Percentiles rank a stretch among this genome's conserved stretches.
phyloP scores from a whole-genome alignment of 768 basidiomycete species.

The Naganishia kalamii region DNA sequence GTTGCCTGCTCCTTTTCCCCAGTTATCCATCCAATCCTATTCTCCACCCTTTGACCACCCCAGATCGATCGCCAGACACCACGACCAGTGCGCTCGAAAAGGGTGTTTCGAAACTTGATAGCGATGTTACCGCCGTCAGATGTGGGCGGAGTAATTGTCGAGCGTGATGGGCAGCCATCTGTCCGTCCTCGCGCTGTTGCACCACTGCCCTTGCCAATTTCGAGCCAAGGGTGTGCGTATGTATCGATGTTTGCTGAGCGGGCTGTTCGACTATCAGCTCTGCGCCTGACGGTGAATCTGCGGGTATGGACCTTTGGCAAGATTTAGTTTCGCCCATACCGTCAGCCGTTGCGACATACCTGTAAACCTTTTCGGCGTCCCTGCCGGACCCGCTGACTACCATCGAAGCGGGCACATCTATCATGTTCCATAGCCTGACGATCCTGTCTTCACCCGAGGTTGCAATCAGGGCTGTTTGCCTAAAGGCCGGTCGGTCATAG shows the following conservation, averaged over 20 bases:
- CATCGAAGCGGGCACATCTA: conserved; percentile 62
- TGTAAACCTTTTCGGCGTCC: conserved; percentile 69
- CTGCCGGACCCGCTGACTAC: conserved; percentile 72
- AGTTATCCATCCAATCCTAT: conserved; percentile 24
- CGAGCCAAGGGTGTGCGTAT: conserved; percentile 41
- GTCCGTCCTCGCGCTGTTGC: conserved; percentile 56
- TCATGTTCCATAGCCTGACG: conserved; percentile 81
- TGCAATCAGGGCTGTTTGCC: conserved; percentile 57
- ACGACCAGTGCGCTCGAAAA: conserved; percentile 86
- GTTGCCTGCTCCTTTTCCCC: too few relatives aligned
- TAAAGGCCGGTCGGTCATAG: conserved; percentile 25
- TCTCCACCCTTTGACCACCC: conserved; percentile 75
- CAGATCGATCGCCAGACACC: conserved; percentile 70
- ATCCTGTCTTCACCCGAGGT: conserved; percentile 86
- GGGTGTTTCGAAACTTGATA: conserved; percentile 82
- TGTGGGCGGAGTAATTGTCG: conserved; percentile 78
- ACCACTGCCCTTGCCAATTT: conserved; percentile 14
- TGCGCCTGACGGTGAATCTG: conserved; percentile 29
- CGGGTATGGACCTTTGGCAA: conserved; percentile 22
- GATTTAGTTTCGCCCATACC: conserved; percentile 12
- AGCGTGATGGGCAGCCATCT: conserved; percentile 74
- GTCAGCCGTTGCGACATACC: conserved; percentile 49
- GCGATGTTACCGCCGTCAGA: conserved; percentile 78
- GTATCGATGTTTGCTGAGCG: conserved; percentile 36
- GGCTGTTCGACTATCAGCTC: conserved; percentile 45